These are phyloP conservation scores for Trichoderma koningii DNA, from an alignment of 2,329 filamentous ascomycete genomes.

Conservation along the genomic window DNA sequence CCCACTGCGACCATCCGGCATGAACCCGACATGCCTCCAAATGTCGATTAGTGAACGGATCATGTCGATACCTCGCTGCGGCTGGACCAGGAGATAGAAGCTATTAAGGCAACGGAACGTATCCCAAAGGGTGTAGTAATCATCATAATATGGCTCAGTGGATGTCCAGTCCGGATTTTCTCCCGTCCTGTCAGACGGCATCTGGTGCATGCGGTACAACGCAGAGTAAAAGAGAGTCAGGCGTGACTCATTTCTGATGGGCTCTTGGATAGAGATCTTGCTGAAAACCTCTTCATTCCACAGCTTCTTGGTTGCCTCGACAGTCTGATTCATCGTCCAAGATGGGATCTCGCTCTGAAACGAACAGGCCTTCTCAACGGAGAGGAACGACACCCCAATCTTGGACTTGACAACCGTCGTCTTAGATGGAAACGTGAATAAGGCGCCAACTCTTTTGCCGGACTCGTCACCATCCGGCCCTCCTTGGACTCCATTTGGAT, in stretches of 20 bases:
- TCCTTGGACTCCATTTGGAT: slow-evolving; percentile 57
- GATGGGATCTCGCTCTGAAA: slow-evolving; percentile 49
- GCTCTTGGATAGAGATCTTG: slow-evolving; percentile 44
- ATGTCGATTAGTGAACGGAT: slow-evolving; percentile 60
- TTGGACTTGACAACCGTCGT: slow-evolving; percentile 48
- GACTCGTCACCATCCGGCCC: slow-evolving; percentile 52
- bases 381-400: slow-evolving; percentile 54
- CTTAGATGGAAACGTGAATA: slow-evolving; percentile 50
- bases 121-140: slow-evolving; percentile 61
- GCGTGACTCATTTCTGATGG: slow-evolving; percentile 47
- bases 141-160: slow-evolving; percentile 60
- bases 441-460: slow-evolving; percentile 53
- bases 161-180: slow-evolving; percentile 60
- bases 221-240: slow-evolving; percentile 58
- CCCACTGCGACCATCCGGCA: slow-evolving; percentile 56
- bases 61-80: slow-evolving; percentile 15
- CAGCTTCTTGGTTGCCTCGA: slow-evolving; percentile 43
- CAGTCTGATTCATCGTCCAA: slow-evolving; percentile 46
- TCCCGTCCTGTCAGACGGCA: slow-evolving; percentile 60
- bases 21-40: slow-evolving; percentile 55
- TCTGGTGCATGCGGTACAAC: slow-evolving; percentile 63
- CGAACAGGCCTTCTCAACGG: slow-evolving; percentile 50
- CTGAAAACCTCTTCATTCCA: slow-evolving; percentile 51
- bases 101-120: slow-evolving; percentile 50
- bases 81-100: slow-evolving; percentile 24